These are phyloP conservation scores for Fusarium sp. DNA, from an alignment of 2,329 filamentous ascomycete species.

Conservation along the genomic window DNA sequence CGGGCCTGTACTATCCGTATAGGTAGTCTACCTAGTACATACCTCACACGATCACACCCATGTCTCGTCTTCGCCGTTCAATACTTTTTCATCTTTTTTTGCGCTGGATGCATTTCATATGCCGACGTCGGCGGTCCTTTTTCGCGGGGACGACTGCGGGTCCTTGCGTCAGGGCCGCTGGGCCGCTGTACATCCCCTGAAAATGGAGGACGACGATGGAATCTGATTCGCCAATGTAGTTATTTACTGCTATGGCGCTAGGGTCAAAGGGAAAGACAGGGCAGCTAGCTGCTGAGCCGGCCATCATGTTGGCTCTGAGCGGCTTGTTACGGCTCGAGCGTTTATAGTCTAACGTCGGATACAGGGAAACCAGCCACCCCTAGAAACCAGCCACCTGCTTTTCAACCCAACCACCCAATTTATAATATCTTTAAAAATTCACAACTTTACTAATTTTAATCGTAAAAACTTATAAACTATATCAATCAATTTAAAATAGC, in stretches of 20 bases:
- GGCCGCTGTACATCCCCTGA: constrained; percentile 8
- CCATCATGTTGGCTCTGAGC: constrained; percentile 14
- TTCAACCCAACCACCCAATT: no score
- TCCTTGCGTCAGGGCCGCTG: constrained; percentile 29
- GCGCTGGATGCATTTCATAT: constrained; percentile 16
- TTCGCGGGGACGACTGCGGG: constrained; percentile 26
- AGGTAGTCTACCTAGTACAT: neutral
- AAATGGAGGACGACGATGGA: neutral
- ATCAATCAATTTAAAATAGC: no score
- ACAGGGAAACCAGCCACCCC: no score
- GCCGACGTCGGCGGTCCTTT: constrained; percentile 41
- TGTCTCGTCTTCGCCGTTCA: neutral
- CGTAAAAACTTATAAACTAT: no score
- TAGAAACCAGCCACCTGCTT: no score
- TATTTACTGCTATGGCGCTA: constrained; percentile 20
- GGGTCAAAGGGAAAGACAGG: constrained; percentile 26
- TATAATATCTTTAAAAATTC: no score
- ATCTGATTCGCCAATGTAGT: constrained; percentile 18
- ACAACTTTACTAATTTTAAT: no score
- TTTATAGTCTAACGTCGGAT: neutral
- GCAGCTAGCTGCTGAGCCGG: neutral
- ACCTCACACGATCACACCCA: neutral
- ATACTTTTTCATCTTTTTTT: constrained; percentile 18
- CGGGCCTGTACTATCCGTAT: constrained; percentile 2
- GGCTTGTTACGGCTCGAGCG: constrained; percentile 25